Evolutionary conservation across 2,329 filamentous ascomycete genomes (phyloP).

Genomic region (Cladobotryum mycophilum): DNA sequence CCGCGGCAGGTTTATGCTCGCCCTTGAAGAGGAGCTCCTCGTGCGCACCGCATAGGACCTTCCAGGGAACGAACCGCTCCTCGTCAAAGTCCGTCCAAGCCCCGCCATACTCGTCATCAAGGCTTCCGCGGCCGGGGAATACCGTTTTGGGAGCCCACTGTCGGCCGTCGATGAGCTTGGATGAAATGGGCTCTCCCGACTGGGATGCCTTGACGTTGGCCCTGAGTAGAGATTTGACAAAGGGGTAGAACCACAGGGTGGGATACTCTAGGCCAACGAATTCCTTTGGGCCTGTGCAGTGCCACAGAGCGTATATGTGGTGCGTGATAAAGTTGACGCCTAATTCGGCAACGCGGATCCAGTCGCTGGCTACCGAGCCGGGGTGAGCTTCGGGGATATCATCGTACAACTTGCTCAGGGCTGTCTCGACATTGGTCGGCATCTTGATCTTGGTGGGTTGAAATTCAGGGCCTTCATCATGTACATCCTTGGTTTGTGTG

Average conservation of each 20-base stretch:
- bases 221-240: conserved; percentile 24
- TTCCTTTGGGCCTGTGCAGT: conserved; percentile 34
- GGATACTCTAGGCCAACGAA: conserved; percentile 26
- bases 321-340: conserved; percentile 32
- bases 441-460: conserved; percentile 25
- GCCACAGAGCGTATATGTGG: conserved; percentile 31
- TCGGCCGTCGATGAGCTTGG: conserved; percentile 25
- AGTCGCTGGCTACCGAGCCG: conserved; percentile 21
- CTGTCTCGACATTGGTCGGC: conserved; percentile 24
- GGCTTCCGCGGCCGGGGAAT: conserved; percentile 11
- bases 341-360: conserved; percentile 27
- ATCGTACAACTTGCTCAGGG: conserved; percentile 26
- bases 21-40: conserved; percentile 20
- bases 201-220: conserved; percentile 22
- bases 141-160: conserved; percentile 20
- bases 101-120: conserved; percentile 18
- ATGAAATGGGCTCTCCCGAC: conserved; percentile 18
- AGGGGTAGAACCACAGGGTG: conserved; percentile 34
- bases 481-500: conserved; percentile 19
- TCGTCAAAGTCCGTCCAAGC: conserved; percentile 18
- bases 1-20: conserved; percentile 8
- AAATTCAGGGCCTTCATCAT: conserved; percentile 21
- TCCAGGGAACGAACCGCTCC: conserved; percentile 22
- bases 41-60: conserved; percentile 21
- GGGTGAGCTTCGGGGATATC: conserved; percentile 22